Conservation (phyloP, 495 filamentous ascomycete species). For the Aspergillus kassunensis region DNA sequence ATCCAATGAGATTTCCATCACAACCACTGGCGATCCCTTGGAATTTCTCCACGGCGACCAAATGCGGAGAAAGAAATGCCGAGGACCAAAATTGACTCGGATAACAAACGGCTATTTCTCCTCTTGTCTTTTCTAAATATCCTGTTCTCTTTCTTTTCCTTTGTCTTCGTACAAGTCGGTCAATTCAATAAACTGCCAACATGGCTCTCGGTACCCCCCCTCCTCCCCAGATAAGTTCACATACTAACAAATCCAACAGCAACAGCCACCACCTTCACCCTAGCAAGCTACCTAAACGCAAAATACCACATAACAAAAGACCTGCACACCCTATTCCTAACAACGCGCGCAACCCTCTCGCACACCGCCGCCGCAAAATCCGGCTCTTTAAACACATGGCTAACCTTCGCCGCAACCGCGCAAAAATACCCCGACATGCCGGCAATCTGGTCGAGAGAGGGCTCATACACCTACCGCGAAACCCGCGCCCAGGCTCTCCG, state of each 20-base stretch:
- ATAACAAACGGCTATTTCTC: too few species aligned
- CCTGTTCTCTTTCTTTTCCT: too few species aligned
- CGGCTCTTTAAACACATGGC: slow-evolving; percentile 57
- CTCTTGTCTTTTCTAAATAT: too few species aligned
- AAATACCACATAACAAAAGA: slow-evolving; percentile 66
- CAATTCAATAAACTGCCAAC: background rate
- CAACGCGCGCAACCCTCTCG: slow-evolving; percentile 32
- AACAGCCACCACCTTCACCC: slow-evolving; percentile 43
- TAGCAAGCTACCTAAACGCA: slow-evolving; percentile 63
- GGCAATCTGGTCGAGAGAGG: slow-evolving; percentile 64
- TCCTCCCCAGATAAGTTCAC: too few species aligned
- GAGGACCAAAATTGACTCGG: too few species aligned
- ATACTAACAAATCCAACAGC: slow-evolving; percentile 27
- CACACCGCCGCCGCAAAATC: slow-evolving; percentile 36
- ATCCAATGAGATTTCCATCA: too few species aligned
- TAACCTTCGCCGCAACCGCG: slow-evolving; percentile 57
- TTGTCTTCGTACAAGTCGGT: background rate
- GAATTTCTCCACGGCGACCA: too few species aligned
- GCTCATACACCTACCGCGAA: slow-evolving; percentile 60
- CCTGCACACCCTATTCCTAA: slow-evolving; percentile 31
- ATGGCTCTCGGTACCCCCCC: slow-evolving; percentile 1
- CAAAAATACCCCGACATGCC: slow-evolving; percentile 42
- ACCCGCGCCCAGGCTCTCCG: slow-evolving; percentile 52
- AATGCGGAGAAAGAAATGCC: too few species aligned
- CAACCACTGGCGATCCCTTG: too few species aligned